These are phyloP conservation scores for Salvia sclarea DNA, from an alignment of 305 asterid genomes.

Conservation along the genomic window DNA sequence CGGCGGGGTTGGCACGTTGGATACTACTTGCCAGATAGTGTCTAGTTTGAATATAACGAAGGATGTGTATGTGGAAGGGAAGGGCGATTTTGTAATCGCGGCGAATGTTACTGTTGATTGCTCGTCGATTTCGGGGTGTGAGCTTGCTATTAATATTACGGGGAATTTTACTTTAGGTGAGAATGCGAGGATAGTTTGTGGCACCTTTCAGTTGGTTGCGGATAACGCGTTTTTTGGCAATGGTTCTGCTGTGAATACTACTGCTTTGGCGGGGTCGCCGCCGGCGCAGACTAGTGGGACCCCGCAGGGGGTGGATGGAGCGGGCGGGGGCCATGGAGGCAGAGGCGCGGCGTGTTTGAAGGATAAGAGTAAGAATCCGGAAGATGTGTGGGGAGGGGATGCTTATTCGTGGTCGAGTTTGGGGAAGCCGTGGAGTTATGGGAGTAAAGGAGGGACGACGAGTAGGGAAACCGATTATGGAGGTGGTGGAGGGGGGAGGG, in stretches of 20 bases:
- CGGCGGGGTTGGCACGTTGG: conserved; percentile 88
- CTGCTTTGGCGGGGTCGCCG: conserved; percentile 84
- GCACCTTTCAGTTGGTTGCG: conserved; percentile 65
- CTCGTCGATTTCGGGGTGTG: conserved; percentile 71
- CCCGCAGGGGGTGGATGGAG: conserved; percentile 90
- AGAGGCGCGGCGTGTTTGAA: conserved; percentile 89
- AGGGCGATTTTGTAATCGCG: conserved; percentile 76
- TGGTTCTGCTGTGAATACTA: conserved; percentile 73
- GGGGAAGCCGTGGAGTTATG: conserved; percentile 80
- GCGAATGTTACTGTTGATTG: conserved; percentile 72
- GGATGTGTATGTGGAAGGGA: conserved; percentile 82
- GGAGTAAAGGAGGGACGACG: conserved; percentile 93
- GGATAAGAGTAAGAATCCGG: conserved; percentile 70
- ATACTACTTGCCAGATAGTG: conserved; percentile 79
- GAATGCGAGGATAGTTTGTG: conserved; percentile 59
- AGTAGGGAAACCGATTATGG: conserved; percentile 84
- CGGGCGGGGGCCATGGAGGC: conserved; percentile 99
- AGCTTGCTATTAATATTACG: conserved; percentile 65
- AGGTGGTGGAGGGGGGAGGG: conserved; percentile 98
- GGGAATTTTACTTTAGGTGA: conserved; percentile 76
- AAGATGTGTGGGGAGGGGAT: conserved; percentile 99
- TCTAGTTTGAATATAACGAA: conserved; percentile 66
- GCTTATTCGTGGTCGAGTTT: conserved; percentile 83
- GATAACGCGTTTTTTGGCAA: conserved; percentile 69
- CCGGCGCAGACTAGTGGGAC: conserved; percentile 97